Evolutionary conservation across 345 rosid species (phyloP), one percentile per base, ranked within the genome.

Genomic region (Odontarrhena argentea): DNA sequence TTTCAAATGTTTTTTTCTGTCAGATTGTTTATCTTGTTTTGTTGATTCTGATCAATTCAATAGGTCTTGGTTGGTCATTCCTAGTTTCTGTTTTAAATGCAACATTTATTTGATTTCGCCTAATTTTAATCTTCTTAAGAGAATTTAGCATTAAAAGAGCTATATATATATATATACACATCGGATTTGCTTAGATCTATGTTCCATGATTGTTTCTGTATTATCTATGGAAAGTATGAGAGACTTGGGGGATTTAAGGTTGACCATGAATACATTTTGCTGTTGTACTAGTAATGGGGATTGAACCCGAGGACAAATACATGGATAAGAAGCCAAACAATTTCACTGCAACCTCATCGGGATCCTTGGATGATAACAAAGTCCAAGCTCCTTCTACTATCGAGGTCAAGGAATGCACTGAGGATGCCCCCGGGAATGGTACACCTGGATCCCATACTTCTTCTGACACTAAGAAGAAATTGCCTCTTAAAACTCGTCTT

Each of bases 251-350:
- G n/a, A 3, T 8, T 47, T 47, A 9, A 1, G 11, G 7, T 8
- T 18, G 25, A 1, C 9, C 9, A 41, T 42, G 8, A 2, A 28
- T 53, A 53, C 22, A 30, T n/a, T 15, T 15, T 44, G 11, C 14
- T 64, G 24, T 38, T 64, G 9, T 55, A 73, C 71, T 65, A 72
- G 76, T 76, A 68, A 92, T 92, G 98, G 95, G 92, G 65, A 83
- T 83, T 74, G 87, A 87, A 57, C 79, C 78, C 52, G 75, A 73
- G 13, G 79, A 76, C 74, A 81, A 78, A 55, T 78, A 78, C 69
- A 81, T 82, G 89, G 88, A 87, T 59, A 85, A 77, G 66, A 89
- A 76, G 34, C 51, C 73, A 43, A 82, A 82, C 43, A 87, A 88
- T 70, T 70, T 61, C 2, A 26, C 59, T n/a, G 36, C 9, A 22